phyloP scores from a whole-genome alignment of 305 asterid species.

The Andrographis paniculata region DNA sequence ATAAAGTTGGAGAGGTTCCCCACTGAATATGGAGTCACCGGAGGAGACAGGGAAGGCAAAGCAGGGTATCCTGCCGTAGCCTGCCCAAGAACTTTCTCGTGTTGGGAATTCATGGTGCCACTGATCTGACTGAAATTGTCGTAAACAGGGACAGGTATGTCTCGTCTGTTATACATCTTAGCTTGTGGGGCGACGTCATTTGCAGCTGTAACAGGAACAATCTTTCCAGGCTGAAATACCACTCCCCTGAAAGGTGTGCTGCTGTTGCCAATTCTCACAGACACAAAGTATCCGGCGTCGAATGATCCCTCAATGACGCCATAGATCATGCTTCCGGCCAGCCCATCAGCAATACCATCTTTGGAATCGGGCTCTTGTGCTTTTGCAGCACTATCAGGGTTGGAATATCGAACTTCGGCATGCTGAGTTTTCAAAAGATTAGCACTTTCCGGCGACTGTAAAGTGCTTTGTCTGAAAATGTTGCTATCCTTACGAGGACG shows the following conservation, averaged over 20 bases:
- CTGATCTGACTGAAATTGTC: constrained; percentile 18
- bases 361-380: constrained; percentile 10
- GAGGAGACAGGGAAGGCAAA: constrained; percentile 14
- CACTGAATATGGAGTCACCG: constrained; percentile 12
- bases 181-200: constrained; percentile 76
- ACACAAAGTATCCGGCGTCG: constrained; percentile 62
- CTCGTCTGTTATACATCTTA: constrained; percentile 37
- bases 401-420: constrained; percentile 6
- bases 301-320: constrained; percentile 66
- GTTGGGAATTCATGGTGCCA: constrained; percentile 13
- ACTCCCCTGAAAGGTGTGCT: constrained; percentile 49
- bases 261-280: constrained; percentile 42
- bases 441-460: constrained; percentile 23
- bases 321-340: constrained; percentile 41
- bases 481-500: constrained; percentile 61
- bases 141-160: constrained; percentile 21
- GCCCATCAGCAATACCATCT: constrained; percentile 17
- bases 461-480: constrained; percentile 21
- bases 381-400: constrained; percentile 2
- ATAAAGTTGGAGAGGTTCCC: constrained; percentile 14
- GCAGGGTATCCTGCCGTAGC: constrained; percentile 13
- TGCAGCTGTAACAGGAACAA: constrained; percentile 40
- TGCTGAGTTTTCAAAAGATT: constrained; percentile 11
- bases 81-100: constrained; percentile 2
- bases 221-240: constrained; percentile 41